Evolutionary conservation across 106 monocot genomes (phyloP).

Genomic region (Acorus gramineus): DNA sequence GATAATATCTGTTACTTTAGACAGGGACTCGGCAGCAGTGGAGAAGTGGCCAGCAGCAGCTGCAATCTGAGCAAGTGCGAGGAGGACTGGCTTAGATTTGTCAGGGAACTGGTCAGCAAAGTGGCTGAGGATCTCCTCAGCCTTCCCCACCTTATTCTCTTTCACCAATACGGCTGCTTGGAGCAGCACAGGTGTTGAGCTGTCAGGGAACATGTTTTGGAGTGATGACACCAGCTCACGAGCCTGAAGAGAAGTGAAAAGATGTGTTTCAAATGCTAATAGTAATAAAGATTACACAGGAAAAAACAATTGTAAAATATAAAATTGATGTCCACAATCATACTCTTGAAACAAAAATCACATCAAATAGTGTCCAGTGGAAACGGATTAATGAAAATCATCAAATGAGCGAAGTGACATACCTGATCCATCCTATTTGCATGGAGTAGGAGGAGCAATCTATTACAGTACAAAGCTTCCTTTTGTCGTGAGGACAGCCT

Average conservation of each 20-base stretch:
- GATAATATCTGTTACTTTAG: conserved; percentile 60
- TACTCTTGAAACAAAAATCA: no score
- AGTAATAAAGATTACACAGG: no score
- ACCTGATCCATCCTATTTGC: conserved; percentile 93
- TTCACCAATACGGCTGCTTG: conserved; percentile 74
- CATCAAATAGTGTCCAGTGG: no score
- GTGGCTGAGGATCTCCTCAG: conserved; percentile 64
- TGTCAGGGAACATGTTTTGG: conserved; percentile 51
- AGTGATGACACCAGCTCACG: conserved; percentile 58
- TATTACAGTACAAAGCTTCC: conserved; percentile 69
- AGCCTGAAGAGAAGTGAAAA: conserved; percentile 42
- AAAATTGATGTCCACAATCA: no score
- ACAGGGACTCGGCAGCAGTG: conserved; percentile 61
- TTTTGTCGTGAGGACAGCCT: conserved; percentile 70
- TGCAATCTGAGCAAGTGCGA: conserved; percentile 89
- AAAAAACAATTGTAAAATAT: no score
- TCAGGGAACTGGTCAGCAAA: conserved; percentile 53
- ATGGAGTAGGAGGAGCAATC: conserved; percentile 81
- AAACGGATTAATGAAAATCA: not conserved
- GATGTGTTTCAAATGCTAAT: not conserved
- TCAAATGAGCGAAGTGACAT: not conserved
- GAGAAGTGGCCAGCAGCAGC: conserved; percentile 61
- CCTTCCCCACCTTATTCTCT: conserved; percentile 71
- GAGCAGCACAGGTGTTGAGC: conserved; percentile 51
- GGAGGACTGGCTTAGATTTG: conserved; percentile 47